Percentiles rank a stretch among this genome's conserved stretches.
phyloP scores from a whole-genome alignment of 139 green algal species.

The Chlamydomonas sp. region DNA sequence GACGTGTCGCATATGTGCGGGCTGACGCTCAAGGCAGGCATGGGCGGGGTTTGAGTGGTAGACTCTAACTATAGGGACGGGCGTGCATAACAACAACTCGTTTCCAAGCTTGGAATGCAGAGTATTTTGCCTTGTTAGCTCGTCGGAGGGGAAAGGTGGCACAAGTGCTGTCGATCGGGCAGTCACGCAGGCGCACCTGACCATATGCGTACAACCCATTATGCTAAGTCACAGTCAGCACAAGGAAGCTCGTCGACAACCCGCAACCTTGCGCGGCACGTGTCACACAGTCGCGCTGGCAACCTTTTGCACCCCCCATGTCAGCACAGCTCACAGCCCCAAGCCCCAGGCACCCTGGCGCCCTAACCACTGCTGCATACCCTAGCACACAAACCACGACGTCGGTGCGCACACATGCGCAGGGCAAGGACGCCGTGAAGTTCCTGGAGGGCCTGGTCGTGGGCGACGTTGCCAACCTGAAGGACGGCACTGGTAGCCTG shows the following conservation, averaged over 20 bases:
- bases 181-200: too few species aligned
- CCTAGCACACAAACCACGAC: too few species aligned
- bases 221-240: too few species aligned
- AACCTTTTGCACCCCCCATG: too few species aligned
- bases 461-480: constrained; percentile 88
- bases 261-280: too few species aligned
- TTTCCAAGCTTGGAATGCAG: background rate
- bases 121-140: too few species aligned
- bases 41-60: constrained; percentile 8
- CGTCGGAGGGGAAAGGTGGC: too few species aligned
- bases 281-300: too few species aligned
- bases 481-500: constrained; percentile 86
- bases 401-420: background rate
- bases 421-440: constrained; percentile 92
- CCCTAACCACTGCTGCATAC: background rate
- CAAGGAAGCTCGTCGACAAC: too few species aligned
- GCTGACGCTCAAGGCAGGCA: constrained; percentile 85
- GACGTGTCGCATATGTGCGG: constrained; percentile 99
- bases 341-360: background rate
- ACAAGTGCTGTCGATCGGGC: too few species aligned
- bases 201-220: too few species aligned
- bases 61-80: background rate
- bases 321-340: background rate
- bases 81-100: background rate
- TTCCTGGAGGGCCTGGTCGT: constrained; percentile 95